Conservation (phyloP, 352 stramenopile species). For the Globisporangium abappressorium region DNA sequence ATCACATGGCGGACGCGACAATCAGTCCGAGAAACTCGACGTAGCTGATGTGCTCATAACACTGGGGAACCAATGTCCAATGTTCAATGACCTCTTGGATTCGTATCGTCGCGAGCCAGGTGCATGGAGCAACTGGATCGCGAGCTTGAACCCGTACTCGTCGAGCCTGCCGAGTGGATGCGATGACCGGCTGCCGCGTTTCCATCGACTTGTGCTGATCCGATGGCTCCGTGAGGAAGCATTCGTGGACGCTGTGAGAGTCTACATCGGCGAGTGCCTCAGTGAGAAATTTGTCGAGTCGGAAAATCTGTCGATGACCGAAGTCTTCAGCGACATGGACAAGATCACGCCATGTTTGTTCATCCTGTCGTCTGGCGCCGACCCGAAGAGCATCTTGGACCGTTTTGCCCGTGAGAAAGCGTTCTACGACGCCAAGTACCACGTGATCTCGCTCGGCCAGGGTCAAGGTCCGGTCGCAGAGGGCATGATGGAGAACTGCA, state of each 20-base stretch:
- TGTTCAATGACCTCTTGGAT: constrained; percentile 34
- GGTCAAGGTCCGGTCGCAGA: constrained; percentile 72
- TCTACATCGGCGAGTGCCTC: constrained; percentile 44
- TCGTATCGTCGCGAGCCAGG: constrained; percentile 41
- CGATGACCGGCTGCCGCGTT: constrained; percentile 31
- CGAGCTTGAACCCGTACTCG: constrained; percentile 34
- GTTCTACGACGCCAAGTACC: constrained; percentile 37
- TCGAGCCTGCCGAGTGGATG: constrained; percentile 32
- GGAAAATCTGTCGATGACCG: constrained; percentile 29
- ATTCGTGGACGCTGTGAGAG: constrained; percentile 29
- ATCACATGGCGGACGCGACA: neutral
- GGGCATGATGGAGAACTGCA: constrained; percentile 46
- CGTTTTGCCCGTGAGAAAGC: constrained; percentile 44
- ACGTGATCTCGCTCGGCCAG: constrained; percentile 72
- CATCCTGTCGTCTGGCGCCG: constrained; percentile 68
- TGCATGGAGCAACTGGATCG: constrained; percentile 42
- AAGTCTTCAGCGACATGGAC: constrained; percentile 55
- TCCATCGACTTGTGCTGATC: constrained; percentile 55
- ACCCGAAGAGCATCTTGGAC: constrained; percentile 47
- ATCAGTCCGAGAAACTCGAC: constrained; percentile 6
- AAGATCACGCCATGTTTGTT: constrained; percentile 70
- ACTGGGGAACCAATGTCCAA: constrained; percentile 20
- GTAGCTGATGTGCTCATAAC: constrained; percentile 25
- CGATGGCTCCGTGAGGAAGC: constrained; percentile 57
- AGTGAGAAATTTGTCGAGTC: constrained; percentile 22